phyloP scores from a whole-genome alignment of 495 filamentous ascomycete genomes.

The Trichocladium uniseriatum region DNA sequence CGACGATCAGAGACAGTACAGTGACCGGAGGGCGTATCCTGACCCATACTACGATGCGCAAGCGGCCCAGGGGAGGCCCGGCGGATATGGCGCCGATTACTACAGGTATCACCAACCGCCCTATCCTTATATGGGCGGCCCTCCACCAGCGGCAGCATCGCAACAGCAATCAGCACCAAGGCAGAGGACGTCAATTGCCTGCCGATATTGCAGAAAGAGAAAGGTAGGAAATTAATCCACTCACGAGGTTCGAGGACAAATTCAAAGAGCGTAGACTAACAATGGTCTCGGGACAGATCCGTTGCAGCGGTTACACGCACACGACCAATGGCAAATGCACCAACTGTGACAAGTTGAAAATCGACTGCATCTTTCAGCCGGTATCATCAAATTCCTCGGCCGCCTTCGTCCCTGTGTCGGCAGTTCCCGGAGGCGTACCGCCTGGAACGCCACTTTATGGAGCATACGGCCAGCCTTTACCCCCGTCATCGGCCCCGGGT shows the following conservation, averaged over 20 bases:
- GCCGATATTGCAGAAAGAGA: conserved; percentile 41
- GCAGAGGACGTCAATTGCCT: conserved; percentile 44
- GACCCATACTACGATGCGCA: conserved; percentile 18
- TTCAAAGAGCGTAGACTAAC: conserved; percentile 6
- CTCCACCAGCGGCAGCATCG: conserved; percentile 10
- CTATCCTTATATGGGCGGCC: conserved; percentile 13
- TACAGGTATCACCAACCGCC: conserved; percentile 11
- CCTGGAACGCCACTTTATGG: conserved; percentile 41
- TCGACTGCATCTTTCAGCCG: conserved; percentile 44
- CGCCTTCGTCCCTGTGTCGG: conserved; percentile 42
- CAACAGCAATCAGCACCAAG: conserved; percentile 37
- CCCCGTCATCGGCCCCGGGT: conserved; percentile 13
- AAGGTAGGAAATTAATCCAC: conserved; percentile 36
- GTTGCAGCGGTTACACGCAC: conserved; percentile 44
- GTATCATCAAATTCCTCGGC: conserved; percentile 38
- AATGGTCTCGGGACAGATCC: conserved; percentile 29
- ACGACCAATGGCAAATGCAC: conserved; percentile 42
- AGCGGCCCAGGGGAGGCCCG: conserved; percentile 4
- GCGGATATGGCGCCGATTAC: conserved; percentile 19
- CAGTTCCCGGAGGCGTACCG: conserved; percentile 38
- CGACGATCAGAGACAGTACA: conserved; percentile 3
- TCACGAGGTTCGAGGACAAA: not conserved
- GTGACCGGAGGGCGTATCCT: conserved; percentile 6
- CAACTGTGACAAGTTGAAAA: conserved; percentile 43
- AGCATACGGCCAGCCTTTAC: conserved; percentile 41